Base-by-base conservation (phyloP, 805 yeast species). In the Myxozyma melibiosi region DNA sequence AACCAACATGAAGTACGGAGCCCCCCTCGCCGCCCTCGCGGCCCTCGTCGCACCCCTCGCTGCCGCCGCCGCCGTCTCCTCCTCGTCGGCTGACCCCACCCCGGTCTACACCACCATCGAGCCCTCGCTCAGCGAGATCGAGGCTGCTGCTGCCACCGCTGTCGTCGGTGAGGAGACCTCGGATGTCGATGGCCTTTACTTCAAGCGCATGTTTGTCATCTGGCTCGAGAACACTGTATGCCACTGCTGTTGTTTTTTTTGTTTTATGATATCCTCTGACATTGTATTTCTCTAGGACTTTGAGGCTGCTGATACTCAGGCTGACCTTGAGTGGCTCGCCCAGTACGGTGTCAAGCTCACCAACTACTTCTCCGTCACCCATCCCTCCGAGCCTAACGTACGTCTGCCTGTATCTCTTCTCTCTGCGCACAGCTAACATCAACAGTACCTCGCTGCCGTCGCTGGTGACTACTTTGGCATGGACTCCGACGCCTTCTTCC, bases 391-490 rank as follows among this genome's bases (percentile, higher is more conserved):
- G 73, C 82, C 83, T 62, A 80, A 80, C 71, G 58, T 54, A 48
- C 4, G 58, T 48, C 4, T n/a, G 2, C 11, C 11, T 40, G 0
- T 33, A 11, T 11, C 18, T 25, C 13, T 31, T 7, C 1, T 27
- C 11, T 4, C 1, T n/a, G 2, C 4, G 25, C 18, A 20, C 24
- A 22, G 35, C 39, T 39, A 25, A 14, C 33, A 5, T 13, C 18
- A 16, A 5, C 24, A 54, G 51, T 79, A 79, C 67, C 65, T 79
- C 53, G 80, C 79, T 41, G 68, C 80, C 51, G 79, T 74, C 53
- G 77, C 75, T 56, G 84, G 84, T 64, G 82, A 78, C 68, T 76
- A 79, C 68, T 78, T 78, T 59, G 78, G 80, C 27, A 74, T 80
- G 51, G 73, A 70, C 57, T 73, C 73, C 57, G 83, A 80, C 67